Conservation (phyloP, 352 stramenopile species). For the Thalassiosira hispida region DNA sequence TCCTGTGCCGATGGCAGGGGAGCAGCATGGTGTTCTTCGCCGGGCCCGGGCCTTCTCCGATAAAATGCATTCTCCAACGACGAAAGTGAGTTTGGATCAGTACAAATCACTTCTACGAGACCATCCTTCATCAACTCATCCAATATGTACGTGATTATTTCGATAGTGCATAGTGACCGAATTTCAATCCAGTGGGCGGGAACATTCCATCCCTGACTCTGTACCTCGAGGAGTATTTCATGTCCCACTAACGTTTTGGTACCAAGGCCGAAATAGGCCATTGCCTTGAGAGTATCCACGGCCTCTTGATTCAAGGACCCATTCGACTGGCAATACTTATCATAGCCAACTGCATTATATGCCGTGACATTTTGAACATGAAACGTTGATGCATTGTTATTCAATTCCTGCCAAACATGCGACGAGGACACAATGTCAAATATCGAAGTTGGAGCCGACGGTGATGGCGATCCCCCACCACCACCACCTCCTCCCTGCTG, state of each 20-base stretch:
- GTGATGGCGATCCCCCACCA: neutral
- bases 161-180: conserved; percentile 58
- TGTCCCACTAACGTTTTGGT: conserved; percentile 48
- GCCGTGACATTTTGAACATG: conserved; percentile 20
- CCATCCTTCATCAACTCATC: conserved; percentile 68
- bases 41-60: conserved; percentile 30
- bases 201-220: conserved; percentile 62
- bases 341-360: conserved; percentile 30
- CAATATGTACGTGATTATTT: conserved; percentile 69
- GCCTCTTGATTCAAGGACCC: conserved; percentile 41
- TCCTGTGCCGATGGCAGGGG: conserved; percentile 1
- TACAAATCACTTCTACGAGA: conserved; percentile 58
- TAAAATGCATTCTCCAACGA: conserved; percentile 45
- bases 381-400: conserved; percentile 28
- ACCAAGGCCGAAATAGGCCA: conserved; percentile 59
- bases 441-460: conserved; percentile 36
- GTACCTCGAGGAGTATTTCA: conserved; percentile 67
- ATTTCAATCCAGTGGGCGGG: conserved; percentile 47
- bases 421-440: conserved; percentile 75
- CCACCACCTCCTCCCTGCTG: conserved; percentile 9
- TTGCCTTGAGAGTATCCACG: conserved; percentile 60
- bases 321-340: conserved; percentile 32
- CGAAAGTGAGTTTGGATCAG: conserved; percentile 43
- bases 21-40: neutral
- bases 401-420: conserved; percentile 66